phyloP scores from a whole-genome alignment of 1,284 basidiomycete species.

The Earliella scabrosa region DNA sequence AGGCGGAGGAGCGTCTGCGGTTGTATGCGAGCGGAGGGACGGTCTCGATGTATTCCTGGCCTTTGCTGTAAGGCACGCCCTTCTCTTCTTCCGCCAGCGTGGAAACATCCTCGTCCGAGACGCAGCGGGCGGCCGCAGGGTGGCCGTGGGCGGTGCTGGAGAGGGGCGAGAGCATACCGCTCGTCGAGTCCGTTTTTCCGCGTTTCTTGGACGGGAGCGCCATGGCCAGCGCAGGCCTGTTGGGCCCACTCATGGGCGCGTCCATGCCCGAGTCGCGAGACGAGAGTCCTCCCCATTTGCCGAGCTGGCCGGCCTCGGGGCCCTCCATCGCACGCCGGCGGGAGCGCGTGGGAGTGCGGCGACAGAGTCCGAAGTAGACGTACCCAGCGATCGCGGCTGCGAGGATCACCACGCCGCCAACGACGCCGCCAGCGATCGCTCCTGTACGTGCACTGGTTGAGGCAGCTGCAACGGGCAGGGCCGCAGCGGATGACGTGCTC shows the following conservation, averaged over 20 bases:
- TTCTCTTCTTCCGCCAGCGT: conserved; percentile 30
- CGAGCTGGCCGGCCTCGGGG: conserved; percentile 10
- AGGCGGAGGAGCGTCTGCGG: conserved; percentile 16
- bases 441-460: conserved; percentile 29
- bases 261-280: conserved; percentile 30
- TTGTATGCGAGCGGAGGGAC: conserved; percentile 20
- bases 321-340: conserved; percentile 20
- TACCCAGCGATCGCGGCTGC: conserved; percentile 25
- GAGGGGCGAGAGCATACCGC: conserved; percentile 18
- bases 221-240: conserved; percentile 4
- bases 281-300: conserved; percentile 33
- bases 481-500: conserved; percentile 3
- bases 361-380: conserved; percentile 31
- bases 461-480: conserved; percentile 13
- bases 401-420: conserved; percentile 37
- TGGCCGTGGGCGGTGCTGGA: conserved; percentile 17
- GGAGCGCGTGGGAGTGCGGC: conserved; percentile 21
- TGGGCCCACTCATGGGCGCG: conserved; percentile 1
- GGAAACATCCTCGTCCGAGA: conserved; percentile 31
- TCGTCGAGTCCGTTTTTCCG: conserved; percentile 18
- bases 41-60: conserved; percentile 18
- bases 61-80: background rate
- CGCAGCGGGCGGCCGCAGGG: conserved; percentile 16
- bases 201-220: conserved; percentile 7
- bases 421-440: conserved; percentile 40